Evolutionary conservation across 345 rosid genomes (phyloP).

Genomic region (Moringa oleifera): DNA sequence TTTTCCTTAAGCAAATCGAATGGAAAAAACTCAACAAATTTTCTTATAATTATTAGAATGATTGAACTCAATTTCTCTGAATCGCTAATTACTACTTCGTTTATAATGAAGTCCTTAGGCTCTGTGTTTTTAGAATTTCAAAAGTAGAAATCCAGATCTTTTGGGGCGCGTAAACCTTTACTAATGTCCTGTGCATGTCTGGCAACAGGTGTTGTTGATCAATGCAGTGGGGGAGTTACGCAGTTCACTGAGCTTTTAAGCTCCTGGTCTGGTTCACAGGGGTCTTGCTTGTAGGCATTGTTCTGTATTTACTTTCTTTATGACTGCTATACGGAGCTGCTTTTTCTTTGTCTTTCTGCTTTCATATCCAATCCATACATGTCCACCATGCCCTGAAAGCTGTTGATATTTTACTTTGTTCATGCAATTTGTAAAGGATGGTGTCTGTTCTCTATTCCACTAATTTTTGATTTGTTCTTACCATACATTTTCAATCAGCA

Average conservation of each 20-base stretch:
- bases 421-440: not conserved
- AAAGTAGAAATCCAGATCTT: not conserved
- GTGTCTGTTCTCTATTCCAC: not conserved
- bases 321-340: slow-evolving; percentile 5
- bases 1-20: not conserved
- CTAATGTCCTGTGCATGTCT: not conserved
- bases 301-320: not conserved
- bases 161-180: not conserved
- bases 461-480: not conserved
- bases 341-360: not conserved
- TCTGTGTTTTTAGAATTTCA: not conserved
- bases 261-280: slow-evolving; percentile 48
- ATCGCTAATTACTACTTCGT: too few relatives aligned
- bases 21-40: too few relatives aligned
- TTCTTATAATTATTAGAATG: not conserved
- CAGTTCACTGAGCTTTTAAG: slow-evolving; percentile 42
- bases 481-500: not conserved
- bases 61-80: not conserved
- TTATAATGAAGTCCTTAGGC: not conserved
- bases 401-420: not conserved
- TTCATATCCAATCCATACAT: too few relatives aligned
- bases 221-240: slow-evolving; percentile 39
- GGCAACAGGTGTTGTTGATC: slow-evolving; percentile 50
- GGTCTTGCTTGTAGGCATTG: slow-evolving; percentile 57
- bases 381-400: not conserved